Percentiles rank a stretch among this genome's conserved stretches.
These are phyloP conservation scores for Mortierella sp. DNA, from an alignment of 371 early-diverging fungal species.

Conservation along the genomic window DNA sequence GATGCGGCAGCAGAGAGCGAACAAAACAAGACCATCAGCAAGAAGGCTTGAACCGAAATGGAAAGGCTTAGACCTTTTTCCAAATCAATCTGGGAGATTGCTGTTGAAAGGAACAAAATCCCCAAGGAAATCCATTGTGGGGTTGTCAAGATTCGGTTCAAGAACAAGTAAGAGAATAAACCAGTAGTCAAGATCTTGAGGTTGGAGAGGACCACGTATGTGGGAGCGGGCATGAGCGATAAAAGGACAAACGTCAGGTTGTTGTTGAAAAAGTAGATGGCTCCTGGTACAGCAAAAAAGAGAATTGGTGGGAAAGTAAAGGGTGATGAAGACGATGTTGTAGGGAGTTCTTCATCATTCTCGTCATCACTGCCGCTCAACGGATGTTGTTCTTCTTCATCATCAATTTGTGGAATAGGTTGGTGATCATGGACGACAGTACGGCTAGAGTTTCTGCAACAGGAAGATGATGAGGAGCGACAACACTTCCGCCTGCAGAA, in stretches of 20 bases:
- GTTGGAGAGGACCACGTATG: slow-evolving; percentile 57
- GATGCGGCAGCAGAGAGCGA: slow-evolving; percentile 54
- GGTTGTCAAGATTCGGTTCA: slow-evolving; percentile 40
- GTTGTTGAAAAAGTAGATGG: slow-evolving; percentile 59
- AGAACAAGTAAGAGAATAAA: slow-evolving; percentile 50
- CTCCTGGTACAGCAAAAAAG: slow-evolving; percentile 54
- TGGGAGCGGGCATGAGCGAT: slow-evolving; percentile 56
- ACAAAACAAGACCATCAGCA: slow-evolving; percentile 53
- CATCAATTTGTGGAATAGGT: slow-evolving; percentile 14
- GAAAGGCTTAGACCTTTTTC: slow-evolving; percentile 41
- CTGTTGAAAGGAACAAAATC: slow-evolving; percentile 52
- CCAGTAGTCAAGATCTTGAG: slow-evolving; percentile 58
- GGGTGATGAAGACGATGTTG: slow-evolving; percentile 9
- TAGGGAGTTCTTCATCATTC: slow-evolving; percentile 5
- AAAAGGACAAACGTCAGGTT: slow-evolving; percentile 54
- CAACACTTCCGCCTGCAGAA: slow-evolving; percentile 21
- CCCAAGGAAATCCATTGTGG: slow-evolving; percentile 53
- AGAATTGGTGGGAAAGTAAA: slow-evolving; percentile 42
- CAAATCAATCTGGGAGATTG: slow-evolving; percentile 52
- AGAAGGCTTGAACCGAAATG: slow-evolving; percentile 47
- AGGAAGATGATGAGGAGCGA: slow-evolving; percentile 2
- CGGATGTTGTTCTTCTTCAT: slow-evolving; percentile 18
- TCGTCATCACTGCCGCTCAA: slow-evolving; percentile 23
- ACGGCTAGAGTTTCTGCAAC: slow-evolving; percentile 12
- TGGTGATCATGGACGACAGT: background rate